Conservation (phyloP, 768 basidiomycete species). For the Fomitopsis serialis region DNA sequence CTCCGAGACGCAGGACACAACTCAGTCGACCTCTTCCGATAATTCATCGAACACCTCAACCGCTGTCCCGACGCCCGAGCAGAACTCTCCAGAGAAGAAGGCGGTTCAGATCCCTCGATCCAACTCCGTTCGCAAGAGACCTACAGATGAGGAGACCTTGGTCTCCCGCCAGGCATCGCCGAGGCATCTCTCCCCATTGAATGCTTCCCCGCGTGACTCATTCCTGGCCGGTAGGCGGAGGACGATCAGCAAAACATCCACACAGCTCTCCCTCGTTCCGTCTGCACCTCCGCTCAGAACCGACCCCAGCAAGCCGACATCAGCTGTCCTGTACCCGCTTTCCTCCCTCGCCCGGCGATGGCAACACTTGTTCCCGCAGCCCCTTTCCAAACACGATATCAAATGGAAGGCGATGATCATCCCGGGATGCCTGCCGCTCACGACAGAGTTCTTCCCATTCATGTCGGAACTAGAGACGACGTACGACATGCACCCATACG, state of each 20-base stretch:
- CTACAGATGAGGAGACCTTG: constrained; percentile 53
- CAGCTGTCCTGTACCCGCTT: constrained; percentile 54
- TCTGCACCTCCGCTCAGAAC: constrained; percentile 44
- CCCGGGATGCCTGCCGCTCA: constrained; percentile 85
- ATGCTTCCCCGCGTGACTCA: constrained; percentile 61
- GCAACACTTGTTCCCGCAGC: constrained; percentile 80
- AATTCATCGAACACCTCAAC: not conserved
- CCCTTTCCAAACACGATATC: constrained; percentile 74
- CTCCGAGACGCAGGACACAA: not conserved
- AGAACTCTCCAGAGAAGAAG: constrained; percentile 35
- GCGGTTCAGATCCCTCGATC: constrained; percentile 25
- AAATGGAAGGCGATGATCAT: constrained; percentile 89
- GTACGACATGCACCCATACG: constrained; percentile 82
- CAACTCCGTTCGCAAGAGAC: constrained; percentile 43
- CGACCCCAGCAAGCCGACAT: constrained; percentile 65
- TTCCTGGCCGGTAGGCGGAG: constrained; percentile 45
- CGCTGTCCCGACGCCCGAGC: constrained; percentile 16
- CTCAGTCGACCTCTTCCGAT: constrained; percentile 7
- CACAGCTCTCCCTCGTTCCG: constrained; percentile 41
- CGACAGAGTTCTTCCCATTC: constrained; percentile 84
- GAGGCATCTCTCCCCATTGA: constrained; percentile 48
- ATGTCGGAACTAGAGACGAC: constrained; percentile 66
- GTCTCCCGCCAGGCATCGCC: constrained; percentile 42
- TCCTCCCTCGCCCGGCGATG: constrained; percentile 80
- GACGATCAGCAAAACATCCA: constrained; percentile 30